Percentiles rank a stretch among this genome's conserved stretches.
Evolutionary conservation across 345 rosid species (phyloP).

Genomic region (Nasturtium officinale): DNA sequence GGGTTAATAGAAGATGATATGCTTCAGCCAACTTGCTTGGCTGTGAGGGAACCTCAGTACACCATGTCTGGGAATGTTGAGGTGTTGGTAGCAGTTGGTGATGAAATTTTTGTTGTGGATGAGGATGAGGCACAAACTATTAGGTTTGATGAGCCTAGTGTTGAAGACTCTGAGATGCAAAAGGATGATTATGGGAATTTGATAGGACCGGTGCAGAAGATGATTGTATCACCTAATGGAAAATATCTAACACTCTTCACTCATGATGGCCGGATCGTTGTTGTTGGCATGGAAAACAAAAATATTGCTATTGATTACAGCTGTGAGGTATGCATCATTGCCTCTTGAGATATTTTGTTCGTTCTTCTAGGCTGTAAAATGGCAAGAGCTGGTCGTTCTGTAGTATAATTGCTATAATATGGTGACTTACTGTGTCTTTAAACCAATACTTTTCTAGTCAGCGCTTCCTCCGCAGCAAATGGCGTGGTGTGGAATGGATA

Average conservation of each 20-base stretch:
- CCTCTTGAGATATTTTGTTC: slow-evolving; percentile 31
- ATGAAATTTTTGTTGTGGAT: slow-evolving; percentile 66
- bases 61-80: slow-evolving; percentile 85
- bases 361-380: slow-evolving; percentile 1
- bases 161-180: slow-evolving; percentile 52
- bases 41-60: slow-evolving; percentile 89
- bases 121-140: slow-evolving; percentile 71
- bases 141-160: slow-evolving; percentile 35
- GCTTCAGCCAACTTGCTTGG: slow-evolving; percentile 60
- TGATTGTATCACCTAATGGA: slow-evolving; percentile 82
- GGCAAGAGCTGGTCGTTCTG: not conserved
- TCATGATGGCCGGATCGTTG: slow-evolving; percentile 79
- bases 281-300: slow-evolving; percentile 61
- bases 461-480: slow-evolving; percentile 95
- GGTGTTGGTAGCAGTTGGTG: slow-evolving; percentile 66
- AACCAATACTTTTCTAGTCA: slow-evolving; percentile 54
- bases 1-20: slow-evolving; percentile 56
- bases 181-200: slow-evolving; percentile 52
- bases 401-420: not conserved
- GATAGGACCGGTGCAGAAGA: slow-evolving; percentile 72
- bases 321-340: slow-evolving; percentile 66
- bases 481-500: slow-evolving; percentile 99
- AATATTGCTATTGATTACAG: slow-evolving; percentile 57
- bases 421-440: slow-evolving; percentile 10
- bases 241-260: slow-evolving; percentile 78